phyloP scores from a whole-genome alignment of 305 asterid species.

The Fraxinus paxiana region DNA sequence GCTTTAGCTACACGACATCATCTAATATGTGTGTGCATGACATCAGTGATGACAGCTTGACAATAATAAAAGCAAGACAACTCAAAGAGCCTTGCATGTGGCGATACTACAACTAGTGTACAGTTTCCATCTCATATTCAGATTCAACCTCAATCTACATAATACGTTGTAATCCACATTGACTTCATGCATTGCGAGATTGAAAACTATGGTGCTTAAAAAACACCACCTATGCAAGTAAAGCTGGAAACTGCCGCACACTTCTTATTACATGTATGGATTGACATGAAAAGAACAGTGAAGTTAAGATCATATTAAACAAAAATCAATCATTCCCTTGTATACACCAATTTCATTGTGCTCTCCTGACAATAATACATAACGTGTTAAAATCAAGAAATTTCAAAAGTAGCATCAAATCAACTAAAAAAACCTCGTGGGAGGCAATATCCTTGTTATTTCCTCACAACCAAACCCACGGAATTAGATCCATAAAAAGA shows the following conservation, averaged over 20 bases:
- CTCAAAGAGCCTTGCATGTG: not conserved
- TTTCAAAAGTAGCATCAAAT: conserved; percentile 1
- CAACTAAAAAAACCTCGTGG: not conserved
- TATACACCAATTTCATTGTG: not conserved
- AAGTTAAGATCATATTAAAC: not conserved
- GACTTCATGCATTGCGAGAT: not conserved
- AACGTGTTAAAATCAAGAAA: not conserved
- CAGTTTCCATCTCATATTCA: not conserved
- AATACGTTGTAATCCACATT: not conserved
- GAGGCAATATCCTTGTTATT: not conserved
- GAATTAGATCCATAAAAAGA: not conserved
- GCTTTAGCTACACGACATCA: not conserved
- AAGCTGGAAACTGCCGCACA: not conserved
- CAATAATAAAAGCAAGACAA: not conserved
- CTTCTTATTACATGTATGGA: not conserved
- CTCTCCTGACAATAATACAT: not conserved
- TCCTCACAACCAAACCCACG: not conserved
- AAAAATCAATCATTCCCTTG: not conserved
- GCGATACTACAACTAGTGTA: not conserved
- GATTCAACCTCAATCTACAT: not conserved
- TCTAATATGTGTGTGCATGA: not conserved
- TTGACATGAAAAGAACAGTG: not conserved
- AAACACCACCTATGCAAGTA: not conserved
- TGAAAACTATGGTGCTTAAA: not conserved
- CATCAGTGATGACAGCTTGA: not conserved